Conservation (phyloP, 768 basidiomycete species). For the Jaapia argillacea region DNA sequence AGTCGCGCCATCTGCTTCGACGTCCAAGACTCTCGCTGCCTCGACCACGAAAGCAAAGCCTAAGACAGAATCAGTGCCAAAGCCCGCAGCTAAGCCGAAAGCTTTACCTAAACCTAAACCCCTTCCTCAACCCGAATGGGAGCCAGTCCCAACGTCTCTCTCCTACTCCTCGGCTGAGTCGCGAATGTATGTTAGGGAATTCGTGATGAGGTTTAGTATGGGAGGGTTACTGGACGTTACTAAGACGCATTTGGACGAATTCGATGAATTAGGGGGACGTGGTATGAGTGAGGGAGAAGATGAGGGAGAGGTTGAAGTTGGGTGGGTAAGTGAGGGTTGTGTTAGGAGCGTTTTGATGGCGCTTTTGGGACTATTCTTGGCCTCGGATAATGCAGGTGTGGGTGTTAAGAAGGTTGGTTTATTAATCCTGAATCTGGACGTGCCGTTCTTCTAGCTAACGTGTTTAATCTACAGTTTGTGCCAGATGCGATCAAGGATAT, state of each 20-base stretch:
- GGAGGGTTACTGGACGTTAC: constrained; percentile 33
- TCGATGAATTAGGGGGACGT: constrained; percentile 35
- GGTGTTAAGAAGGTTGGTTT: neutral
- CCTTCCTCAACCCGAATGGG: constrained; percentile 47
- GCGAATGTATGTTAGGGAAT: constrained; percentile 69
- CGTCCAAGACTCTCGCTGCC: no score
- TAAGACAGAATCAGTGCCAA: neutral
- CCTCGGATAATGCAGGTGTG: constrained; percentile 21
- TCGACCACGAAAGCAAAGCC: no score
- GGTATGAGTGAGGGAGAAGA: constrained; percentile 21
- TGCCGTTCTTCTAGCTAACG: neutral
- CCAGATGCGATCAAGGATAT: constrained; percentile 41
- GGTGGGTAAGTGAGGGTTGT: constrained; percentile 61
- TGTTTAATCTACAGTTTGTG: constrained; percentile 17
- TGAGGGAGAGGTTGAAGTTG: constrained; percentile 17
- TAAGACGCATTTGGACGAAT: constrained; percentile 45
- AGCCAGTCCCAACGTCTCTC: constrained; percentile 30
- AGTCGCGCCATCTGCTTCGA: no score
- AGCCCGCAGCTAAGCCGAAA: constrained; percentile 12
- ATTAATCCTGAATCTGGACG: constrained; percentile 20
- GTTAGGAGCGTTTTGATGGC: constrained; percentile 53
- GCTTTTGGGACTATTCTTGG: constrained; percentile 47
- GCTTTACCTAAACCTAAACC: constrained; percentile 19
- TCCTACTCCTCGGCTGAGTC: constrained; percentile 39
- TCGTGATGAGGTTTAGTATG: constrained; percentile 48